These are phyloP conservation scores for Cryptococcus wingfieldii DNA, from an alignment of 1,284 basidiomycete genomes.

Conservation along the genomic window DNA sequence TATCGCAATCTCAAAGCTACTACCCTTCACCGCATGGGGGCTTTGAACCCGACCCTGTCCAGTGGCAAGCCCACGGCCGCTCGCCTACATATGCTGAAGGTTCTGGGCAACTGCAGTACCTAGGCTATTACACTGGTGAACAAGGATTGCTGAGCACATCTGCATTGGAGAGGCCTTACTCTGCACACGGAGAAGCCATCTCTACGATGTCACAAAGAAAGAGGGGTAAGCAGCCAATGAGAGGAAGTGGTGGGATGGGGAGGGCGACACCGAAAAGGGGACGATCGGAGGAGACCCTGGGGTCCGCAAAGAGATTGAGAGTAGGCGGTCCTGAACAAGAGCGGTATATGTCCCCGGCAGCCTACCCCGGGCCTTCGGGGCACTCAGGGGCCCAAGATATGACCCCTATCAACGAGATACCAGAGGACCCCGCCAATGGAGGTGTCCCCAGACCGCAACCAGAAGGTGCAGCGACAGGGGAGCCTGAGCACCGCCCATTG, in stretches of 20 bases:
- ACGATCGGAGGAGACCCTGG: conserved; percentile 5
- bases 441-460: not conserved
- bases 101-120: not conserved
- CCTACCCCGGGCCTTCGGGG: conserved; percentile 13
- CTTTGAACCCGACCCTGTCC: conserved; percentile 16
- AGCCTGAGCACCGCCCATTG: conserved; percentile 19
- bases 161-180: conserved; percentile 17
- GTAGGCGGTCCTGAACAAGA: conserved; percentile 9
- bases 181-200: conserved; percentile 15
- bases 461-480: not conserved
- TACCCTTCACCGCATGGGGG: conserved; percentile 1
- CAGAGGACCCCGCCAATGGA: conserved; percentile 1
- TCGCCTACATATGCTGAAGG: conserved; percentile 13
- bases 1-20: conserved; percentile 12
- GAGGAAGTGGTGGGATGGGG: conserved; percentile 10
- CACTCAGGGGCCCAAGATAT: conserved; percentile 6
- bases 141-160: conserved; percentile 18
- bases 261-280: conserved; percentile 22
- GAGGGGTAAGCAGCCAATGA: conserved; percentile 7
- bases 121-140: conserved; percentile 1
- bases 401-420: conserved; percentile 14
- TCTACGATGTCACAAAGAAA: conserved; percentile 9
- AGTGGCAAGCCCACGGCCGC: conserved; percentile 6
- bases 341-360: conserved; percentile 11
- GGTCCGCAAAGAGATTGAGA: conserved; percentile 14